phyloP scores from a whole-genome alignment of 768 basidiomycete genomes.

The Hydnum rufescens region DNA sequence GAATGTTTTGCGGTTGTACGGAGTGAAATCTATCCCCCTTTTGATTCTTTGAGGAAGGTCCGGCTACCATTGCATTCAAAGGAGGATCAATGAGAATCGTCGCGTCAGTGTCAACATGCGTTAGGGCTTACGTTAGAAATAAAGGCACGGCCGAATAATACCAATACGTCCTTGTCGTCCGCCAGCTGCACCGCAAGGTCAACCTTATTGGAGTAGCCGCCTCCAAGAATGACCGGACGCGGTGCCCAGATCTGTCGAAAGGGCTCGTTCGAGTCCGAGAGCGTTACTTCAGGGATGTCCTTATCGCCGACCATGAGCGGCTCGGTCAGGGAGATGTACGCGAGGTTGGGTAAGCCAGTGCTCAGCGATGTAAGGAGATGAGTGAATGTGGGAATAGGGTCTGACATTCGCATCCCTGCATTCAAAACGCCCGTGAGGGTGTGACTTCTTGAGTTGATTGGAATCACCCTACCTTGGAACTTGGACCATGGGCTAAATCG shows the following conservation, averaged over 20 bases:
- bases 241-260: not conserved
- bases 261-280: not conserved
- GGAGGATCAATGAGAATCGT: too few species aligned
- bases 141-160: not conserved
- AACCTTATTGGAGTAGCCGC: not conserved
- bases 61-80: too few species aligned
- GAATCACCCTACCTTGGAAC: not conserved
- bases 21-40: not conserved
- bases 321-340: slow-evolving; percentile 32
- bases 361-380: slow-evolving; percentile 30
- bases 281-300: not conserved
- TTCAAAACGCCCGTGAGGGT: too few species aligned
- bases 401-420: slow-evolving; percentile 22
- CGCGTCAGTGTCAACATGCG: too few species aligned
- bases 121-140: not conserved
- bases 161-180: not conserved
- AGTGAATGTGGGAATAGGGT: slow-evolving; percentile 35
- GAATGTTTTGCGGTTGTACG: slow-evolving; percentile 7
- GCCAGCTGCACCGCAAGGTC: not conserved
- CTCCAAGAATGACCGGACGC: not conserved
- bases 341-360: slow-evolving; percentile 29
- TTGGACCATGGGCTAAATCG: slow-evolving; percentile 35
- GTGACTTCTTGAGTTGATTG: too few species aligned
- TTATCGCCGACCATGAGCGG: slow-evolving; percentile 11
- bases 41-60: slow-evolving; percentile 4